Percentiles rank a stretch among this genome's conserved stretches.
Conservation (phyloP, 257 asterid genomes). For the Solanum dulcamara region DNA sequence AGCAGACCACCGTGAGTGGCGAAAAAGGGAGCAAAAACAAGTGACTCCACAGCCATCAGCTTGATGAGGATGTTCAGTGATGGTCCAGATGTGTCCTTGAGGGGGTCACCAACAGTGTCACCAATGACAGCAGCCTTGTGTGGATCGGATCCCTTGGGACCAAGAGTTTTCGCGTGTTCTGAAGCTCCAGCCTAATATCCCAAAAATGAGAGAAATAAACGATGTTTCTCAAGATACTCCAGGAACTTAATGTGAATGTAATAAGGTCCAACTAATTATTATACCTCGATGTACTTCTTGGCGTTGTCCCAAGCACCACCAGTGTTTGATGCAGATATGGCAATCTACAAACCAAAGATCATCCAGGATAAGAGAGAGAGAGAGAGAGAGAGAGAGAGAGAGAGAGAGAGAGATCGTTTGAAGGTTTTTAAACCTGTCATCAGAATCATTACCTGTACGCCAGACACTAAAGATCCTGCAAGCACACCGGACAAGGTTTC, state of each 20-base stretch:
- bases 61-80: slow-evolving; percentile 48
- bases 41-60: slow-evolving; percentile 53
- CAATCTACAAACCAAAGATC: slow-evolving; percentile 2
- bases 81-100: slow-evolving; percentile 58
- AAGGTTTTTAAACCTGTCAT: neutral
- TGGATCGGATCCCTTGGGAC: slow-evolving; percentile 52
- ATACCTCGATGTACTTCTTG: slow-evolving; percentile 18
- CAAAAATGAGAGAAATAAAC: neutral
- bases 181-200: slow-evolving; percentile 40
- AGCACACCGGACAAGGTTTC: slow-evolving; percentile 77
- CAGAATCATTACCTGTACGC: slow-evolving; percentile 47
- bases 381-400: neutral
- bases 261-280: neutral
- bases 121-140: slow-evolving; percentile 60
- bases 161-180: slow-evolving; percentile 37
- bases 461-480: slow-evolving; percentile 74
- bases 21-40: slow-evolving; percentile 51
- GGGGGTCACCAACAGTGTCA: slow-evolving; percentile 52
- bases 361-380: neutral
- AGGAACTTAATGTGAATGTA: neutral
- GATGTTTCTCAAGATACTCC: neutral
- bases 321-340: slow-evolving; percentile 15
- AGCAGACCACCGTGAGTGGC: slow-evolving; percentile 61
- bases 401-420: neutral
- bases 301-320: slow-evolving; percentile 19